Percentiles rank a stretch among this genome's conserved stretches.
phyloP scores from a whole-genome alignment of 176 grass and related monocot genomes.

The Coix lacrymajobi region DNA sequence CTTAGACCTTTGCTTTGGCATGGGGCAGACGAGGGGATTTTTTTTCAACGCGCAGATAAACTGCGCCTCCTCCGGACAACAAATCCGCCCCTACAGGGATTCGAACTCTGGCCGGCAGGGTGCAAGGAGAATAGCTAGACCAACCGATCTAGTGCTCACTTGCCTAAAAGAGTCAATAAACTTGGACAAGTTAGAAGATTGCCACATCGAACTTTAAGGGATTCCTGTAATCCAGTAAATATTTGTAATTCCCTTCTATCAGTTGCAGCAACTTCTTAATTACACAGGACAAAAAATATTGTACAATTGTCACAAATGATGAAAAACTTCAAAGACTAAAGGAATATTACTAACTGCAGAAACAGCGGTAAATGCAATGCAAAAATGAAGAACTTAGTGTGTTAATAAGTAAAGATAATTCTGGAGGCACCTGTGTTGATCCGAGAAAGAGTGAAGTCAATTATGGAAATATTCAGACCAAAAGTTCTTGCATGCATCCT shows the following conservation, averaged over 20 bases:
- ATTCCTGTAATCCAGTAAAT: background rate
- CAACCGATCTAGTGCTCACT: no score
- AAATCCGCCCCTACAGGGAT: no score
- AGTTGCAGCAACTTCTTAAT: background rate
- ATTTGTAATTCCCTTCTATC: background rate
- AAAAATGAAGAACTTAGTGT: background rate
- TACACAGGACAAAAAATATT: background rate
- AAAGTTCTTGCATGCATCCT: constrained; percentile 52
- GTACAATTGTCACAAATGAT: background rate
- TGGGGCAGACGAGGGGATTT: no score
- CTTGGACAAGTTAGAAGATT: constrained; percentile 1
- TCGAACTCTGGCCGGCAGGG: no score
- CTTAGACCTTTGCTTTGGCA: no score
- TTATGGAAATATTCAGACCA: constrained; percentile 74
- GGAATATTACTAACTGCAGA: background rate
- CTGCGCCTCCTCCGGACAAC: no score
- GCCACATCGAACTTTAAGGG: background rate
- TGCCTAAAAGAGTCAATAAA: no score
- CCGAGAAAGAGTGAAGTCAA: constrained; percentile 95
- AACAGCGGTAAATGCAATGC: background rate
- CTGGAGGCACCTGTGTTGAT: constrained; percentile 67
- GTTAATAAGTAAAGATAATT: background rate
- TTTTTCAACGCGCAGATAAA: no score
- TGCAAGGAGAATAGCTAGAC: no score
- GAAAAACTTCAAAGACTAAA: background rate